These are phyloP conservation scores for Aegilops umbellulata DNA, from an alignment of 176 grass and related monocot species.

Conservation along the genomic window DNA sequence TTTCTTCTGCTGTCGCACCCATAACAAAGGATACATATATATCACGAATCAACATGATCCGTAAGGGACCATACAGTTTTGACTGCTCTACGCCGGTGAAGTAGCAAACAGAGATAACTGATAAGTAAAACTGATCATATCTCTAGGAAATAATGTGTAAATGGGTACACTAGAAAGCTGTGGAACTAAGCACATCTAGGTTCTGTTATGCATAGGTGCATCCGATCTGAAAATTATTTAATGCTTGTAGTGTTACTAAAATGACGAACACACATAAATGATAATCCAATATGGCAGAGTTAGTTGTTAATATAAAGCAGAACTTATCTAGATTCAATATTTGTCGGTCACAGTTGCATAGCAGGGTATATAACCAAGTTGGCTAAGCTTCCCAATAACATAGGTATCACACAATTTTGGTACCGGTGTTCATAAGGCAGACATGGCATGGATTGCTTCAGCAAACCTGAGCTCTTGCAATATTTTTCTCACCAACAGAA, in stretches of 20 bases:
- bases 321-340: conserved; percentile 5
- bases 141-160: background rate
- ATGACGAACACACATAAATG: background rate
- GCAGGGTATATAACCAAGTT: background rate
- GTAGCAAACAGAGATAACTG: background rate
- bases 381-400: background rate
- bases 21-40: background rate
- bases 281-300: background rate
- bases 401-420: background rate
- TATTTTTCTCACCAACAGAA: background rate
- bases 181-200: background rate
- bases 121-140: background rate
- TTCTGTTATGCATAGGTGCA: background rate
- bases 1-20: background rate
- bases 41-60: conserved; percentile 13
- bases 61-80: background rate
- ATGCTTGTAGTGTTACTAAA: background rate
- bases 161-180: conserved; percentile 13
- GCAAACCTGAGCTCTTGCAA: background rate
- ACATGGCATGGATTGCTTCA: background rate
- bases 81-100: background rate
- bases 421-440: background rate
- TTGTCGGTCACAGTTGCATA: conserved; percentile 1
- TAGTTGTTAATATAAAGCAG: background rate
- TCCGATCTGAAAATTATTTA: background rate